Conservation (phyloP, 2,329 filamentous ascomycete genomes). For the Colletotrichum sp. region DNA sequence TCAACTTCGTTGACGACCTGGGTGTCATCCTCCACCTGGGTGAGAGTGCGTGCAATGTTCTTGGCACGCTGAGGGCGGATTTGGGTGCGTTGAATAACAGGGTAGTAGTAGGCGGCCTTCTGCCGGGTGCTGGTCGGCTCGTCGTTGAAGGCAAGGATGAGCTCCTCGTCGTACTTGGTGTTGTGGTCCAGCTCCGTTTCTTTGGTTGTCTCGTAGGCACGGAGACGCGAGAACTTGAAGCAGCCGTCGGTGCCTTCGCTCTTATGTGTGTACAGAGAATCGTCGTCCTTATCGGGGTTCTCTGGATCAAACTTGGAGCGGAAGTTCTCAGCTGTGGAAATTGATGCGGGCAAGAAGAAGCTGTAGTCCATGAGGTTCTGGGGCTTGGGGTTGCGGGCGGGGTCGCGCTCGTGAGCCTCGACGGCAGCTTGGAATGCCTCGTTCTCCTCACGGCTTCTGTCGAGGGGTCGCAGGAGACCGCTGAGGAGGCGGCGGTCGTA, state of each 20-base stretch:
- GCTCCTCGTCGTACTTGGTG: constrained; percentile 68
- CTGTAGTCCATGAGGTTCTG: constrained; percentile 68
- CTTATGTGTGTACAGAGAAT: constrained; percentile 58
- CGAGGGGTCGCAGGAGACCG: constrained; percentile 65
- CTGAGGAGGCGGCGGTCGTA: constrained; percentile 68
- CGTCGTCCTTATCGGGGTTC: constrained; percentile 58
- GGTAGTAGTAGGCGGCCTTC: constrained; percentile 71
- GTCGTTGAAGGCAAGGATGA: constrained; percentile 64
- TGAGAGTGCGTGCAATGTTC: constrained; percentile 62
- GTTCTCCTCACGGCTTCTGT: constrained; percentile 59
- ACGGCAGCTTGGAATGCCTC: constrained; percentile 53
- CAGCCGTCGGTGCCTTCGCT: constrained; percentile 49
- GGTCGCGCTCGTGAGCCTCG: constrained; percentile 62
- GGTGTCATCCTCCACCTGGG: constrained; percentile 49
- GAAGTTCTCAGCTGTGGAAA: constrained; percentile 56
- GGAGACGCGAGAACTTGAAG: constrained; percentile 67
- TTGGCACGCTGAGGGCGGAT: constrained; percentile 68
- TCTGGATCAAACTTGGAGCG: constrained; percentile 64
- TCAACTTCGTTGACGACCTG: constrained; percentile 62
- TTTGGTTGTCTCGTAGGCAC: constrained; percentile 68
- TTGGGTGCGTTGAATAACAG: constrained; percentile 67
- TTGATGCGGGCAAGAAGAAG: constrained; percentile 63
- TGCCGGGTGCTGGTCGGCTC: constrained; percentile 47
- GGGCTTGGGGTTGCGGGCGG: constrained; percentile 58
- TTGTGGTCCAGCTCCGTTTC: constrained; percentile 61